Evolutionary conservation across 2,329 filamentous ascomycete species (phyloP), one percentile per base, ranked within the genome.

Genomic region (Mollisiaceae sp.): DNA sequence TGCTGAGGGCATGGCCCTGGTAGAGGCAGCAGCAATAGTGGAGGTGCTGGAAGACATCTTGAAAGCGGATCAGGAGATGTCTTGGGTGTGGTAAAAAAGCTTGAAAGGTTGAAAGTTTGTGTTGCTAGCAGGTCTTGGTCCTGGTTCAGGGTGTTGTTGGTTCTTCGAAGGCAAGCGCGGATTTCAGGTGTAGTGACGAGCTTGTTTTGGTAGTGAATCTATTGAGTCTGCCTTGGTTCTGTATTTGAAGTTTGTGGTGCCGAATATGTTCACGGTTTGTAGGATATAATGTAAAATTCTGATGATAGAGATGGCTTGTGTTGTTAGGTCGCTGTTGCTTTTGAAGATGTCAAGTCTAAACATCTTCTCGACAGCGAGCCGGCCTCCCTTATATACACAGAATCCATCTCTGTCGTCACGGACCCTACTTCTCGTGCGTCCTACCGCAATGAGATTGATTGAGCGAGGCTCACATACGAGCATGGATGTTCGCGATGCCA

Each of bases 1-100:
- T 43, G 56, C 35, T 59, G 36, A 22, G 38, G 56, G 56, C 56
- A 59, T 59, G 24, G n/a, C n/a, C 32, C 14, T 36, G 20, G 54
- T 36, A 55, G 50, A 4, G 36, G 55, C 24, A 12, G 55, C 20
- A 20, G 24, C 38, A 12, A 2, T 18, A 2, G 55, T 32, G 27
- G 27, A 32, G 38, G 38, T 41, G 38, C 3, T 41, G 38, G 38
- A 41, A 41, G 38, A 41, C 38, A 41, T 41, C 38, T 41, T 41
- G 8, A 9, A 41, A 41, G 38, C 12, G 12, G 27, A 9, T 41
- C 8, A 9, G 8, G 11, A 41, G 38, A 14, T 12, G 12, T 41
- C 8, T 41, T 41, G 38, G 38, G 4, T 41, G 38, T 12, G 11
- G 12, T 12, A 41, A 41, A 41, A 41, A 41, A 9, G 38, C 4